Evolutionary conservation across 225 moss, liverwort and hornwort species (phyloP).

Genomic region (Lunularia cruciata): DNA sequence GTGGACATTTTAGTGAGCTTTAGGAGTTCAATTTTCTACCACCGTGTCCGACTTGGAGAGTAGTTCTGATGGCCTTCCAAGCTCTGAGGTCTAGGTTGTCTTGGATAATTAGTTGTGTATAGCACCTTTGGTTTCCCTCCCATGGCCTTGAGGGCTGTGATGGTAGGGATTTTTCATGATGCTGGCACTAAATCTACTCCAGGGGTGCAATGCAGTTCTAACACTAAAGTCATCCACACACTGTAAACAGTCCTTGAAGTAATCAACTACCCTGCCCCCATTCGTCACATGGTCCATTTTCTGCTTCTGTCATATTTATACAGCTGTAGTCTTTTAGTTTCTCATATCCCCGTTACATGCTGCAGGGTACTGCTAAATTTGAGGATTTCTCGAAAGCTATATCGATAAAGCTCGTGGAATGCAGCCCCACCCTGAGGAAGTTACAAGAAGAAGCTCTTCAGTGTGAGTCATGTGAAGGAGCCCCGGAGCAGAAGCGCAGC

Average conservation of each 20-base stretch:
- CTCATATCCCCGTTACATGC: too few species aligned
- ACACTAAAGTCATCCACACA: neutral
- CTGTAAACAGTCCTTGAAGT: neutral
- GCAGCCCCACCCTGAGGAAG: slow-evolving; percentile 80
- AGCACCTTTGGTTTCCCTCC: slow-evolving; percentile 29
- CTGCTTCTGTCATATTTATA: too few species aligned
- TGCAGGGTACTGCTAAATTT: slow-evolving; percentile 79
- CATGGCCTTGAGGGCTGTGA: slow-evolving; percentile 9
- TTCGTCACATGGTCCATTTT: too few species aligned
- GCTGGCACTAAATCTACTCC: neutral
- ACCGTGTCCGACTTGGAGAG: too few species aligned
- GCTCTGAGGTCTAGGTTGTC: neutral
- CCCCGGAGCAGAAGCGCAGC: slow-evolving; percentile 46
- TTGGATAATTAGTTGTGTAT: neutral
- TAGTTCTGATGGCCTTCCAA: too few species aligned
- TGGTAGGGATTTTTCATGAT: slow-evolving; percentile 22
- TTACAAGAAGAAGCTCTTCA: slow-evolving; percentile 65
- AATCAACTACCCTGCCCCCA: too few species aligned
- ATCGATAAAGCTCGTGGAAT: slow-evolving; percentile 84
- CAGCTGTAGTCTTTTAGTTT: too few species aligned
- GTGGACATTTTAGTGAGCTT: too few species aligned
- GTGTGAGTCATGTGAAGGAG: slow-evolving; percentile 35
- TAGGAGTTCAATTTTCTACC: too few species aligned
- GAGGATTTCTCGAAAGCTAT: slow-evolving; percentile 61
- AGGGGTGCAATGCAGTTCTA: neutral